phyloP scores from a whole-genome alignment of 805 yeast genomes.

The Metschnikowia colocasiae region DNA sequence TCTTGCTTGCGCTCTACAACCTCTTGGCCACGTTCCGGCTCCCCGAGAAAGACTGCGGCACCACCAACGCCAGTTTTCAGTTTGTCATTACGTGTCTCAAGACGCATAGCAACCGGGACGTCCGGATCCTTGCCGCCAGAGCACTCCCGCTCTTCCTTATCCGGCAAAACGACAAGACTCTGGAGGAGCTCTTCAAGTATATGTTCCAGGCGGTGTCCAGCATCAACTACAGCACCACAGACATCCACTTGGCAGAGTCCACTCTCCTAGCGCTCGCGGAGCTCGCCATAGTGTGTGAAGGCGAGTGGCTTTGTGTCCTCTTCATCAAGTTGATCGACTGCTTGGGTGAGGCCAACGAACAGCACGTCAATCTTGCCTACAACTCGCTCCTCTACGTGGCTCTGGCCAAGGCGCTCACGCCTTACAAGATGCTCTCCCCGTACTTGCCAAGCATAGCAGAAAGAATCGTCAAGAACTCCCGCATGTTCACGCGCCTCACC shows the following conservation, averaged over 20 bases:
- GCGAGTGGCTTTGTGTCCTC: slow-evolving; percentile 64
- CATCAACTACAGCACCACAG: slow-evolving; percentile 26
- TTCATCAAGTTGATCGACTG: slow-evolving; percentile 62
- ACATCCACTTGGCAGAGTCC: slow-evolving; percentile 52
- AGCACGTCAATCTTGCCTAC: slow-evolving; percentile 65
- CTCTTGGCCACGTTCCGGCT: slow-evolving; percentile 53
- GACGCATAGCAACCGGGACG: slow-evolving; percentile 47
- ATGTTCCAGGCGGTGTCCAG: slow-evolving; percentile 43
- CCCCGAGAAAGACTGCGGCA: slow-evolving; percentile 28
- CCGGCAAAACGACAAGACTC: slow-evolving; percentile 31
- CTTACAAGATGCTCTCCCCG: slow-evolving; percentile 79
- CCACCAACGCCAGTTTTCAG: slow-evolving; percentile 30
- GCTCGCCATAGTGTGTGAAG: slow-evolving; percentile 56
- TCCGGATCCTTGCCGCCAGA: slow-evolving; percentile 51
- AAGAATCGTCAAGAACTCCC: slow-evolving; percentile 56
- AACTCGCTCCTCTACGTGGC: slow-evolving; percentile 62
- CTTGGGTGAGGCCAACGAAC: slow-evolving; percentile 61
- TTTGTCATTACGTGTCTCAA: slow-evolving; percentile 40
- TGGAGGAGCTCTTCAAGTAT: slow-evolving; percentile 40
- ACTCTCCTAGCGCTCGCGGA: slow-evolving; percentile 61
- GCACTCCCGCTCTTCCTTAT: slow-evolving; percentile 52
- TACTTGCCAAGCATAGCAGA: slow-evolving; percentile 70
- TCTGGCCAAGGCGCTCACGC: slow-evolving; percentile 50
- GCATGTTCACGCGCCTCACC: slow-evolving; percentile 56
- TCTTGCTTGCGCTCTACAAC: slow-evolving; percentile 46